Conservation (phyloP, 371 early-diverging fungal species). For the Zychaea mexicana region DNA sequence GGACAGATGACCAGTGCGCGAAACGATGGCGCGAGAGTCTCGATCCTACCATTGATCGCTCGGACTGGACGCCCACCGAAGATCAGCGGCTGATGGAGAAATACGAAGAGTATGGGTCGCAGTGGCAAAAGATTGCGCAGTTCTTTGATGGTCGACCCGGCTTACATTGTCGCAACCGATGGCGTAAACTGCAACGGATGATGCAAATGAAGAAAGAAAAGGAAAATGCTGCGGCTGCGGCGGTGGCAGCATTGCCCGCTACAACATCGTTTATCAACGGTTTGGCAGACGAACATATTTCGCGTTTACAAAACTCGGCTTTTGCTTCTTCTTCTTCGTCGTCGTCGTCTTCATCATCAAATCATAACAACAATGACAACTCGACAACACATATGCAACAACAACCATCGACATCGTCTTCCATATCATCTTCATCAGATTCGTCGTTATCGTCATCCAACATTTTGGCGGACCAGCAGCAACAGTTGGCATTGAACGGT, state of each 20-base stretch:
- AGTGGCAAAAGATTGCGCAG: conserved; percentile 82
- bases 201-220: conserved; percentile 56
- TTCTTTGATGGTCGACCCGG: conserved; percentile 83
- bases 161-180: conserved; percentile 80
- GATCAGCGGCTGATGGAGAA: conserved; percentile 68
- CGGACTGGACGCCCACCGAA: conserved; percentile 79
- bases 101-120: conserved; percentile 72
- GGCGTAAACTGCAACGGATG: conserved; percentile 76
- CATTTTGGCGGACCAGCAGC: not conserved
- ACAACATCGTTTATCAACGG: conserved; percentile 3
- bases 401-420: not conserved
- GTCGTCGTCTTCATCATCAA: too few relatives aligned
- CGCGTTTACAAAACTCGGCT: not conserved
- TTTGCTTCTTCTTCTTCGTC: not conserved
- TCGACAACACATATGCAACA: not conserved
- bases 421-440: not conserved
- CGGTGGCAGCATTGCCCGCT: conserved; percentile 10
- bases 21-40: conserved; percentile 83
- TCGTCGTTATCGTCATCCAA: not conserved
- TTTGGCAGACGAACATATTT: conserved; percentile 1
- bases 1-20: conserved; percentile 86
- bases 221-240: conserved; percentile 23
- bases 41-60: conserved; percentile 76
- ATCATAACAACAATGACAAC: not conserved
- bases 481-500: too few relatives aligned